phyloP scores from a whole-genome alignment of 2,329 filamentous ascomycete genomes.

The Aspergillus piperis region DNA sequence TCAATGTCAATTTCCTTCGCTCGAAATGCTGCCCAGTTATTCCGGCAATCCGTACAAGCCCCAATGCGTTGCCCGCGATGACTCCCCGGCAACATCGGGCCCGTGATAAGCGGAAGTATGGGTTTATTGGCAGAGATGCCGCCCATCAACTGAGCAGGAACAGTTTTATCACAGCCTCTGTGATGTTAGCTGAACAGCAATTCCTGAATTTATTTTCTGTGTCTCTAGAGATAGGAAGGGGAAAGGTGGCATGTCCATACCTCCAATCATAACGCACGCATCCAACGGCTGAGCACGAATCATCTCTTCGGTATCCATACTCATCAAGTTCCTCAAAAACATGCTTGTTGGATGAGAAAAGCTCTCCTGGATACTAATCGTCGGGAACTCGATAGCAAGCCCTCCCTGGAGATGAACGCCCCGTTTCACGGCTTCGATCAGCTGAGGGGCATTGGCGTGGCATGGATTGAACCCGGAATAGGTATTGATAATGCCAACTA shows the following conservation, averaged over 20 bases:
- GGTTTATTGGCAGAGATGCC: conserved; percentile 74
- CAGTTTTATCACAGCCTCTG: conserved; percentile 73
- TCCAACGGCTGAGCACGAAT: conserved; percentile 71
- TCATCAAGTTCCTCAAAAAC: conserved; percentile 74
- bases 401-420: conserved; percentile 69
- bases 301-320: conserved; percentile 81
- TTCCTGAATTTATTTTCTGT: no score
- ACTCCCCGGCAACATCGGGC: conserved; percentile 74
- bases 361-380: conserved; percentile 69
- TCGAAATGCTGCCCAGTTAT: conserved; percentile 70
- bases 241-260: conserved; percentile 39
- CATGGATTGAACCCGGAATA: conserved; percentile 74
- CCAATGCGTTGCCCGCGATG: conserved; percentile 65
- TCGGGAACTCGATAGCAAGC: conserved; percentile 71
- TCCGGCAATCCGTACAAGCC: conserved; percentile 73
- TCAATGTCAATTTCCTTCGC: conserved; percentile 69
- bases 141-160: conserved; percentile 74
- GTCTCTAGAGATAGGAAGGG: no score
- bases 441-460: conserved; percentile 70
- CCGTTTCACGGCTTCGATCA: conserved; percentile 69
- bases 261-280: conserved; percentile 67
- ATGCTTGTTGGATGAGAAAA: conserved; percentile 73
- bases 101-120: conserved; percentile 67
- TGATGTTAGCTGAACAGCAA: background rate
- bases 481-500: conserved; percentile 75